Conservation (phyloP, 2,329 filamentous ascomycete species). For the Diaporthe sp. region DNA sequence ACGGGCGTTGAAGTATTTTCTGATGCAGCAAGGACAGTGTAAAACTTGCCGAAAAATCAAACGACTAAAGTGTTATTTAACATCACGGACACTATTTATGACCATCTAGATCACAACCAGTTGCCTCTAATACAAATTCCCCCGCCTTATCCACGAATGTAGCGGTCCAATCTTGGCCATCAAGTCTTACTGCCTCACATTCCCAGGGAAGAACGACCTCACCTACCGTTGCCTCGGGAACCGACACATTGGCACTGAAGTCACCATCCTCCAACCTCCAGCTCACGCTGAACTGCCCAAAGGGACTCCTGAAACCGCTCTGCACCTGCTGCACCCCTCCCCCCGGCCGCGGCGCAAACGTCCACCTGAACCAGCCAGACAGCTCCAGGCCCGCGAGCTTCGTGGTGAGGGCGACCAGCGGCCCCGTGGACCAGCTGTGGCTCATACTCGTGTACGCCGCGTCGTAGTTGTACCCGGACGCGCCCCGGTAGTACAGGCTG, state of each 20-base stretch:
- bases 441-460: conserved; percentile 35
- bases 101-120: neutral
- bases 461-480: conserved; percentile 23
- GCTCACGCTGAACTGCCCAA: conserved; percentile 1
- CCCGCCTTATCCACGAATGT: neutral
- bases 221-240: neutral
- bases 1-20: neutral
- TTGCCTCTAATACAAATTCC: neutral
- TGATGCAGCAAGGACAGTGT: neutral
- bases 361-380: conserved; percentile 30
- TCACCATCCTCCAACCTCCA: neutral
- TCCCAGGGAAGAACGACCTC: conserved; percentile 2
- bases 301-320: conserved; percentile 12
- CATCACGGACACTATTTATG: neutral
- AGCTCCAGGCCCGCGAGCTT: conserved; percentile 34
- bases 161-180: neutral
- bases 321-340: conserved; percentile 11
- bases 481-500: conserved; percentile 32
- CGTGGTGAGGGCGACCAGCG: conserved; percentile 29
- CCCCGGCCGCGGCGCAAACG: conserved; percentile 31
- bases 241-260: neutral
- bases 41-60: neutral
- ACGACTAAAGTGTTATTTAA: neutral
- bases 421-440: conserved; percentile 39
- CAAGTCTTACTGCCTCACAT: neutral